A percentile compares a stretch with the other conserved stretches of the same genome.
Evolutionary conservation across 2,329 filamentous ascomycete genomes (phyloP).

Genomic region (Calonectria naviculata): DNA sequence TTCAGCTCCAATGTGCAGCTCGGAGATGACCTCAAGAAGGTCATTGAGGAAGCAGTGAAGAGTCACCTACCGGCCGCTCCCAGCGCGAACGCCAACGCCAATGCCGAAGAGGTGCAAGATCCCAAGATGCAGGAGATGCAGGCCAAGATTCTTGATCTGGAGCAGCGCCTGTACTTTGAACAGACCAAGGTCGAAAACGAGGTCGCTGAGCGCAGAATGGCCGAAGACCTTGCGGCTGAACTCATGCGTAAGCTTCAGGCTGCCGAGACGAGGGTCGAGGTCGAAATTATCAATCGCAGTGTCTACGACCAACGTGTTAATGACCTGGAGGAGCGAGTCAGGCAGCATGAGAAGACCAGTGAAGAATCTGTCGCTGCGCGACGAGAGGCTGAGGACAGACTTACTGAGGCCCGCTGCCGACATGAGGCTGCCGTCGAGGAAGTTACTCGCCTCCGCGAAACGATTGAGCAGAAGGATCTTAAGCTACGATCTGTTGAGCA

Average conservation of each 20-base stretch:
- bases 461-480: constrained; percentile 76
- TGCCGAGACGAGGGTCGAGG: constrained; percentile 68
- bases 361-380: constrained; percentile 73
- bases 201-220: constrained; percentile 58
- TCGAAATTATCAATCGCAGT: constrained; percentile 71
- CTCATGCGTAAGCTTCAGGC: constrained; percentile 65
- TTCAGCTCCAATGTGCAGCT: constrained; percentile 36
- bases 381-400: constrained; percentile 76
- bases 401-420: constrained; percentile 78
- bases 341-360: constrained; percentile 69
- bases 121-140: constrained; percentile 69
- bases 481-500: constrained; percentile 72
- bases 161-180: constrained; percentile 64
- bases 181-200: constrained; percentile 62
- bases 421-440: constrained; percentile 79
- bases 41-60: constrained; percentile 73
- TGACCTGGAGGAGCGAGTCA: constrained; percentile 77
- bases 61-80: constrained; percentile 65
- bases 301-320: constrained; percentile 70
- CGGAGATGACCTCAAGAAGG: constrained; percentile 66
- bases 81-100: constrained; percentile 61
- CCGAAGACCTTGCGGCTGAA: constrained; percentile 65
- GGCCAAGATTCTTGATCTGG: constrained; percentile 68
- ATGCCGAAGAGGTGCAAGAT: constrained; percentile 62
- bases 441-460: constrained; percentile 73